Percentiles rank a stretch among this genome's conserved stretches.
Conservation (phyloP, 495 filamentous ascomycete species). For the Aspergillus biplanus region DNA sequence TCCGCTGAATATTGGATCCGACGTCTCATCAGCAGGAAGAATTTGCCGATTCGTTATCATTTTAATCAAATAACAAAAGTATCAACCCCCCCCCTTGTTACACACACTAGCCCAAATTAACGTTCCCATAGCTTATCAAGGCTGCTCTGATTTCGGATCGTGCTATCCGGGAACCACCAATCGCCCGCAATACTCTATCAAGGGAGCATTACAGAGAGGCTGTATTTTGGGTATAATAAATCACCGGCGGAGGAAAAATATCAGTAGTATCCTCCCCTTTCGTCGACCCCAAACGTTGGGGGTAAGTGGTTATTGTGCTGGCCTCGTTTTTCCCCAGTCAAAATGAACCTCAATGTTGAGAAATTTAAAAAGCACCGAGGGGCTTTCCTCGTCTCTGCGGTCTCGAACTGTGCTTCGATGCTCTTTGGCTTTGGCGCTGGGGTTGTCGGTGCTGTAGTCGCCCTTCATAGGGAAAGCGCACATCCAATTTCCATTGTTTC, state of each 20-base stretch:
- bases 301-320: background rate
- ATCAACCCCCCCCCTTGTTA: background rate
- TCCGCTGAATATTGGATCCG: too few relatives aligned
- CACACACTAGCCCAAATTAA: background rate
- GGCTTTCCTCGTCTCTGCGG: constrained; percentile 6
- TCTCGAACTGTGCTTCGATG: constrained; percentile 4
- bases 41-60: background rate
- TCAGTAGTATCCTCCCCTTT: background rate
- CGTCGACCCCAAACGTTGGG: background rate
- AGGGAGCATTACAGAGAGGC: too few relatives aligned
- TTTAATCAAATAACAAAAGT: background rate
- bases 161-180: constrained; percentile 9
- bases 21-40: too few relatives aligned
- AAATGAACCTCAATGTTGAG: background rate
- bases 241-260: background rate
- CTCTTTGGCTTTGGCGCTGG: constrained; percentile 10
- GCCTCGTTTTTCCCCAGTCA: too few relatives aligned
- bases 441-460: constrained; percentile 7
- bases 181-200: background rate
- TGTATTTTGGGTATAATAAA: too few relatives aligned
- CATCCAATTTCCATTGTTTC: background rate
- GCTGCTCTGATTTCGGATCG: background rate
- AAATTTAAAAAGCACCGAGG: constrained; percentile 3
- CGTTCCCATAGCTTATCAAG: background rate
- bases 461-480: background rate